These are phyloP conservation scores for Arthrobotrys megalospora DNA, from an alignment of 2,329 filamentous ascomycete genomes.

Conservation along the genomic window DNA sequence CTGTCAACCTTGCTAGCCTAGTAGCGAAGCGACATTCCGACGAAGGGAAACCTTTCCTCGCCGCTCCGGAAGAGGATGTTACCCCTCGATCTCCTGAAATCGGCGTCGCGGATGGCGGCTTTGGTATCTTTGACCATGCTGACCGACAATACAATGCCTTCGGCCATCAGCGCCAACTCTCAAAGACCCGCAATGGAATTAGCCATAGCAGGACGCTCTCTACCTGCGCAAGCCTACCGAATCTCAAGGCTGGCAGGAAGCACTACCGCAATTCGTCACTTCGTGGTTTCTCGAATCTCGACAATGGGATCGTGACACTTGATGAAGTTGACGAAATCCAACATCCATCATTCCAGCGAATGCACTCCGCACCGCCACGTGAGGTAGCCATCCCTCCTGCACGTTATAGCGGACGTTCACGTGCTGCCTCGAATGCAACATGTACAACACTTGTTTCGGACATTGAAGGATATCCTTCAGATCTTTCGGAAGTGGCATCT, in stretches of 20 bases:
- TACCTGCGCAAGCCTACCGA: slow-evolving; percentile 55
- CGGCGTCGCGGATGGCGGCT: slow-evolving; percentile 58
- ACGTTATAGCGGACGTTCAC: slow-evolving; percentile 59
- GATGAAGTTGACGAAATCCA: slow-evolving; percentile 50
- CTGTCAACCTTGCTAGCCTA: slow-evolving; percentile 50
- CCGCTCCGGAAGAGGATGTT: slow-evolving; percentile 28
- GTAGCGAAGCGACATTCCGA: slow-evolving; percentile 44
- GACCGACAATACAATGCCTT: slow-evolving; percentile 53
- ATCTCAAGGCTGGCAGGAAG: slow-evolving; percentile 50
- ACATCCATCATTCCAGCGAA: slow-evolving; percentile 29
- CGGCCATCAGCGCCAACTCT: slow-evolving; percentile 52
- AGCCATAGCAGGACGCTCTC: slow-evolving; percentile 46
- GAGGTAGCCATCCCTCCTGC: slow-evolving; percentile 57
- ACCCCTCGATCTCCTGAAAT: slow-evolving; percentile 22
- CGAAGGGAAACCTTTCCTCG: slow-evolving; percentile 36
- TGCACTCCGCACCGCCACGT: slow-evolving; percentile 48
- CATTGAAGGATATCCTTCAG: slow-evolving; percentile 54
- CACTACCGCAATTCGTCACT: slow-evolving; percentile 56
- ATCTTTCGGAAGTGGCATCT: slow-evolving; percentile 56
- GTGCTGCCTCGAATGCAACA: slow-evolving; percentile 61
- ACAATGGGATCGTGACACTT: slow-evolving; percentile 55
- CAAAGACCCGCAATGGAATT: slow-evolving; percentile 51
- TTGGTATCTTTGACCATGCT: slow-evolving; percentile 55
- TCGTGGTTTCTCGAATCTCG: slow-evolving; percentile 50
- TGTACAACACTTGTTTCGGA: slow-evolving; percentile 60